phyloP scores from a whole-genome alignment of 768 basidiomycete species.

The Mycena belliarum region DNA sequence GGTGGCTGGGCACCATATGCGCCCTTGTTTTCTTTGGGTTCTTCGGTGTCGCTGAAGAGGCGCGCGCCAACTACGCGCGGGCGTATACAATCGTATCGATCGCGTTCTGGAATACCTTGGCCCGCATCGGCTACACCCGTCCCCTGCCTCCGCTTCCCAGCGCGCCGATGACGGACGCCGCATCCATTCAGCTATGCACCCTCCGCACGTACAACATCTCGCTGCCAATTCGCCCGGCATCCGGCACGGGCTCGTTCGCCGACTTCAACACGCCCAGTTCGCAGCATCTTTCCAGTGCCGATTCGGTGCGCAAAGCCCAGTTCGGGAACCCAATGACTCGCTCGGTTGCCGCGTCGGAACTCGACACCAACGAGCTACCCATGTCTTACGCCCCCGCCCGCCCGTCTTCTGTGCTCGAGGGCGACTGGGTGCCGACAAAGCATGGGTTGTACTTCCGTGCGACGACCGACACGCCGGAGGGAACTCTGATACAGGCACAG shows the following conservation, averaged over 20 bases:
- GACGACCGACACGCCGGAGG: no score
- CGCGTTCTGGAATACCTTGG: conserved; percentile 7
- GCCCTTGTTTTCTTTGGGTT: conserved; percentile 53
- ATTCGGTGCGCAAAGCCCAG: no score
- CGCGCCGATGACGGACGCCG: no score
- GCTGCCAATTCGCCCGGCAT: neutral
- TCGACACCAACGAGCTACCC: no score
- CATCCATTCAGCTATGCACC: neutral
- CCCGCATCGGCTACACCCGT: neutral
- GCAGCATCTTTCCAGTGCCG: no score
- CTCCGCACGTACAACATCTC: neutral
- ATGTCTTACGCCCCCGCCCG: no score
- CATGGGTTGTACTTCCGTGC: no score
- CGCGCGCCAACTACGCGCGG: conserved; percentile 40
- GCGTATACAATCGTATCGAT: neutral
- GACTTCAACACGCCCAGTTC: conserved; percentile 2
- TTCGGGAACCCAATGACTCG: no score
- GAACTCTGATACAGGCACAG: no score
- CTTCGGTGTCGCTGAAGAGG: conserved; percentile 55
- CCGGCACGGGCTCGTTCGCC: conserved; percentile 3
- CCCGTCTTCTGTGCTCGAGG: no score
- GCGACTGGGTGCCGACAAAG: no score
- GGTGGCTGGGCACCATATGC: conserved; percentile 22
- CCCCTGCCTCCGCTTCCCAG: neutral
- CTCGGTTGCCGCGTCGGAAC: no score